Base-by-base conservation (phyloP, 371 early-diverging fungal genomes). In the Rhizopus delemar region DNA sequence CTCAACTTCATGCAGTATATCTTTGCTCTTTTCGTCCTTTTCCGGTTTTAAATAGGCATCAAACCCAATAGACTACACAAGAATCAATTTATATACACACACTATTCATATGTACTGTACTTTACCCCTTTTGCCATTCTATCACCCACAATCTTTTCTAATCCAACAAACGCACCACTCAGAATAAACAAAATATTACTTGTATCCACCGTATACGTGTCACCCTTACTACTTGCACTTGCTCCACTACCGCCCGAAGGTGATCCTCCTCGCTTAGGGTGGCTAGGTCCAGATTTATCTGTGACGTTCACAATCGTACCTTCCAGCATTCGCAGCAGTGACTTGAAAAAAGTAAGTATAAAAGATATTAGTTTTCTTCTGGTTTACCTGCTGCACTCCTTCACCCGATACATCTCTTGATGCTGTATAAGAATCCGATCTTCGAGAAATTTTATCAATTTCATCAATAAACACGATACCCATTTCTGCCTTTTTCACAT, bases 391-490 rank as follows among this genome's bases (percentile, higher is more conserved):
- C 65, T 95, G 96, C 5, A 95, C 96, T 8, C 96, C 96, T 71
- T 95, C 95, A 53, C 96, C 96, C 8, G 92, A 89, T 0, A 95
- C 94, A 75, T 95, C 96, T 61, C 92, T 90, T n/a, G 93, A 84
- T 29, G 85, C 78, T 0, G 90, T 86, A 59, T 82, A 77, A 6
- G 89, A 69, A 68, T 93, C 95, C 0, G 89, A 85, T 63, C 89
- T 74, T 55, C 88, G 77, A 1, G 93, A 86, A 55, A 94, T 89
- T 71, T 94, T 94, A 77, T 95, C 96, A 38, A 95, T 89, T 69
- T 95, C 96, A 66, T 95, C 96, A 60, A 95, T 92, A 73, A 94
- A 95, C 12, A 95, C 91, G 53, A 95, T 93, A 0, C 96, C 96
- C 11, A 83, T 83, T 71, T 95, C 91, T 5, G 96, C 96, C 50